Evolutionary conservation across 371 early-diverging fungal species (phyloP).

Genomic region (Blakeslea trispora): DNA sequence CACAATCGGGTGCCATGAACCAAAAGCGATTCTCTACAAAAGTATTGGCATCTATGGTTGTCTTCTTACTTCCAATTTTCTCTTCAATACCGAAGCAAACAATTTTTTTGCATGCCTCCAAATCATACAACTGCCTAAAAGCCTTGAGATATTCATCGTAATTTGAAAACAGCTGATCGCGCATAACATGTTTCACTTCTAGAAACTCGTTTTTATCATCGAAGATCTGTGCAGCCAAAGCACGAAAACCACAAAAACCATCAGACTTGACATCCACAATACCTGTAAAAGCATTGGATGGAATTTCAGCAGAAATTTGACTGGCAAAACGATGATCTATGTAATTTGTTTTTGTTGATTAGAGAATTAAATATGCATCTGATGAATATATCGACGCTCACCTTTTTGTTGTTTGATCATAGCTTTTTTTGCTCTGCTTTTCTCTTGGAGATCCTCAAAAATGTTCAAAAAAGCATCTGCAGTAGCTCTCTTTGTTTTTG

Average conservation of each 20-base stretch:
- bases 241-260: background rate
- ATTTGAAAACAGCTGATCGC: background rate
- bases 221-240: background rate
- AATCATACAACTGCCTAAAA: background rate
- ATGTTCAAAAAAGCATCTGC: background rate
- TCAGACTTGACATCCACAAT: background rate
- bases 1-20: background rate
- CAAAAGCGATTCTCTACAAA: background rate
- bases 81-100: background rate
- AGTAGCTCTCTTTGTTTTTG: background rate
- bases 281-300: background rate
- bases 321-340: background rate
- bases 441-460: background rate
- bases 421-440: background rate
- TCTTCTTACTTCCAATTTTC: background rate
- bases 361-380: background rate
- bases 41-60: background rate
- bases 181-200: background rate
- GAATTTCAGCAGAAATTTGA: background rate
- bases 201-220: background rate
- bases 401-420: background rate
- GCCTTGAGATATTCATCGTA: background rate
- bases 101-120: background rate
- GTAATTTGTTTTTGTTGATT: background rate
- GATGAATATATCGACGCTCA: background rate